Evolutionary conservation across 306 rosid genomes (phyloP).

Genomic region (Fagus sylvatica): DNA sequence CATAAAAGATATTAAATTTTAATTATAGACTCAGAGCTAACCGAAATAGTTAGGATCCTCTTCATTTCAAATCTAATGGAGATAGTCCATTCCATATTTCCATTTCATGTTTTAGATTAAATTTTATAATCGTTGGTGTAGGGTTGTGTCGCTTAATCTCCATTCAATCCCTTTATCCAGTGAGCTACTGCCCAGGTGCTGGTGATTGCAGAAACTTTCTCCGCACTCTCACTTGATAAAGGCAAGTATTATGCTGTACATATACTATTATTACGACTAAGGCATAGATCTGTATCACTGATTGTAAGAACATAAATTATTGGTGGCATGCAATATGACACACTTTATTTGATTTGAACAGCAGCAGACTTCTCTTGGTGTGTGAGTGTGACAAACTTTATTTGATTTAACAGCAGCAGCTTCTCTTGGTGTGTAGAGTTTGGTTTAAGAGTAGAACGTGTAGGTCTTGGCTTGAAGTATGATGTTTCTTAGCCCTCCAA

Average conservation of each 20-base stretch:
- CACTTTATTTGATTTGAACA: neutral
- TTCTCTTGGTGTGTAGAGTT: neutral
- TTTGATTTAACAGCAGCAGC: neutral
- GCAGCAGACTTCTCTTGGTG: too few species aligned
- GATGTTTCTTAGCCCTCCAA: conserved; percentile 63
- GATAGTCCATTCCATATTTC: too few species aligned
- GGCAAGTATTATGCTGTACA: neutral
- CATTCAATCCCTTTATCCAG: neutral
- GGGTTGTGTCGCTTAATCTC: too few species aligned
- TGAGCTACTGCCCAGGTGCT: neutral
- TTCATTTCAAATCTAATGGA: too few species aligned
- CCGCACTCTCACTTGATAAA: neutral
- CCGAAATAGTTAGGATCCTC: too few species aligned
- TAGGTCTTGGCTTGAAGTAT: conserved; percentile 54
- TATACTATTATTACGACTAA: neutral
- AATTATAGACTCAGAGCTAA: too few species aligned
- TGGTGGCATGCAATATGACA: too few species aligned
- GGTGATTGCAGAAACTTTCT: neutral
- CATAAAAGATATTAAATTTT: too few species aligned
- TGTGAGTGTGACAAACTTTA: too few species aligned
- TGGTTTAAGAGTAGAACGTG: conserved; percentile 39
- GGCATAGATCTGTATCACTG: neutral
- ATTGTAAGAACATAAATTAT: neutral
- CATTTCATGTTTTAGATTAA: too few species aligned
- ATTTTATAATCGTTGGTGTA: too few species aligned